These are phyloP conservation scores for Teratosphaeria destructans DNA, from an alignment of 2,329 filamentous ascomycete species.

Conservation along the genomic window DNA sequence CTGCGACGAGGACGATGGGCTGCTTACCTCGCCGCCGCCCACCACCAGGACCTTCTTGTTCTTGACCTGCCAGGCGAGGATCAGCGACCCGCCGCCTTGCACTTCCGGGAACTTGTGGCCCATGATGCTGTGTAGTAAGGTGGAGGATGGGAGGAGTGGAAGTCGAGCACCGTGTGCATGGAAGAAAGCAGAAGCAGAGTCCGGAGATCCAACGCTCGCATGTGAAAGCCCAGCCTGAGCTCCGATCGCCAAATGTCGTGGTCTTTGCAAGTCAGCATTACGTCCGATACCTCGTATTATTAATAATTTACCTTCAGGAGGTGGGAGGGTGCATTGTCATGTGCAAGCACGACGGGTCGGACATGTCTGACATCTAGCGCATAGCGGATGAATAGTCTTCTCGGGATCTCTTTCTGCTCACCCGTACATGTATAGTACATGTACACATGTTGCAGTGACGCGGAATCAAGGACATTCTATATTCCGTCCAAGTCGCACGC, in stretches of 20 bases:
- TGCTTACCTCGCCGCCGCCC: slow-evolving; percentile 79
- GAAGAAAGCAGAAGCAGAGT: not conserved
- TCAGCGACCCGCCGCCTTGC: slow-evolving; percentile 82
- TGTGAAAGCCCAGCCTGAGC: not conserved
- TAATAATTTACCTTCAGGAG: too few relatives aligned
- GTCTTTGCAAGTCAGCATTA: too few relatives aligned
- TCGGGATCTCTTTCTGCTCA: too few relatives aligned
- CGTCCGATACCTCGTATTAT: too few relatives aligned
- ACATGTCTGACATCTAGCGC: too few relatives aligned
- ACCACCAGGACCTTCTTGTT: slow-evolving; percentile 85
- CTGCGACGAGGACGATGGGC: not conserved
- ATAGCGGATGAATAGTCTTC: too few relatives aligned
- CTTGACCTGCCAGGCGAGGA: slow-evolving; percentile 90
- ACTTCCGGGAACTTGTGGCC: slow-evolving; percentile 56
- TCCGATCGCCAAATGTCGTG: not conserved
- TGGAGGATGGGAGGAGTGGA: not conserved
- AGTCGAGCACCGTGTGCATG: not conserved
- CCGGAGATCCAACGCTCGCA: not conserved
- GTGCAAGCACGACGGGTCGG: too few relatives aligned
- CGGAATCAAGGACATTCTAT: not conserved
- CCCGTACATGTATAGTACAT: too few relatives aligned
- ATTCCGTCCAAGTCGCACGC: not conserved
- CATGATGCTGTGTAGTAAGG: not conserved
- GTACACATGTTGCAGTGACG: too few relatives aligned
- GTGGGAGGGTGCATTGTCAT: too few relatives aligned